Conservation (phyloP, 148 eudicot genomes). For the Rhododendron kiyosumense region DNA sequence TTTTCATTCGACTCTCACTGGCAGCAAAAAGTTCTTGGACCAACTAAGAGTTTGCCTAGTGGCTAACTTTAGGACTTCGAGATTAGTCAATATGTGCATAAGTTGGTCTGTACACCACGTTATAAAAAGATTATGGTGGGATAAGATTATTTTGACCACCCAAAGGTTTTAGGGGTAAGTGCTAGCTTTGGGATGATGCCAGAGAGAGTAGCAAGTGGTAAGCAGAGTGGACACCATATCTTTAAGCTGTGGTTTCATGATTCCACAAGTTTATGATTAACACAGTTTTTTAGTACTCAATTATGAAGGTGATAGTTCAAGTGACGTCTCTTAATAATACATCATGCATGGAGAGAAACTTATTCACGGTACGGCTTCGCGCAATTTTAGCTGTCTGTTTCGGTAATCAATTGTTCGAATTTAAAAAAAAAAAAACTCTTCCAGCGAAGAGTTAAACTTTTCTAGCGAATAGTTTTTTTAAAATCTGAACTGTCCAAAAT, state of each 20-base stretch:
- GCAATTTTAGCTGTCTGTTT: too few species aligned
- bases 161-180: background rate
- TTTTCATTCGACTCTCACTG: background rate
- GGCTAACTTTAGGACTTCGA: background rate
- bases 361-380: accelerated
- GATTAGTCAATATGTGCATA: background rate
- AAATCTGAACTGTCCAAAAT: too few species aligned
- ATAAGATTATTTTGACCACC: background rate
- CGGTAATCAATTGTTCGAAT: too few species aligned
- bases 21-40: background rate
- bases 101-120: background rate
- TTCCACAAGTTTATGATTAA: background rate
- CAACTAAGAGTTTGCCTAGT: background rate
- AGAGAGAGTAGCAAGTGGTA: background rate
- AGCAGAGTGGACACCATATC: conserved; percentile 13
- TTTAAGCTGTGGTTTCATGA: background rate
- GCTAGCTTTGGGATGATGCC: conserved; percentile 6
- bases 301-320: background rate
- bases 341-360: background rate
- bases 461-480: too few species aligned
- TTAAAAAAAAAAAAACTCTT: too few species aligned
- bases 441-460: too few species aligned
- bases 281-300: background rate
- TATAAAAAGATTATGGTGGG: background rate
- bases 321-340: background rate